phyloP scores from a whole-genome alignment of 2,329 filamentous ascomycete species.

The Monosporascus sp. region DNA sequence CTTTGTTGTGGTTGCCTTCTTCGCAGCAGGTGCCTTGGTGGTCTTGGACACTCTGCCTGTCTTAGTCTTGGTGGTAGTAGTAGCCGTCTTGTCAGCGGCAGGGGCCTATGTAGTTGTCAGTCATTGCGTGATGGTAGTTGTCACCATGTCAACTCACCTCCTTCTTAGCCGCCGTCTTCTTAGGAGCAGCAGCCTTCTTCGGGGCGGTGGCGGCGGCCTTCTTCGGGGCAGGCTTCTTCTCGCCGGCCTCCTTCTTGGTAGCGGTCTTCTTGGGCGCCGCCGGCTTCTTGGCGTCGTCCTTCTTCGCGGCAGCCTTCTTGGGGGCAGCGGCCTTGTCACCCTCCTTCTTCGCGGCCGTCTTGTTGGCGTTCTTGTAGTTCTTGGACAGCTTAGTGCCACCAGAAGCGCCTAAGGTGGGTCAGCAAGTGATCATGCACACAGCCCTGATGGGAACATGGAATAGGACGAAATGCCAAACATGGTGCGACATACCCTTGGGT shows the following conservation, averaged over 20 bases:
- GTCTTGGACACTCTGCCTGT: conserved; percentile 78
- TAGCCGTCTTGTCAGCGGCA: conserved; percentile 32
- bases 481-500: conserved; percentile 68
- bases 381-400: conserved; percentile 90
- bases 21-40: conserved; percentile 39
- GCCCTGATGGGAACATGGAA: too few species aligned
- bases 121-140: conserved; percentile 7
- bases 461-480: background rate
- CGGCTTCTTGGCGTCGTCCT: conserved; percentile 32
- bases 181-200: conserved; percentile 37
- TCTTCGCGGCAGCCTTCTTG: conserved; percentile 38
- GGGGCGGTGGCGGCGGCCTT: conserved; percentile 40
- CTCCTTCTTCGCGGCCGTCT: conserved; percentile 31
- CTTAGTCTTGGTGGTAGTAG: conserved; percentile 61
- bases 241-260: conserved; percentile 39
- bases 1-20: conserved; percentile 36
- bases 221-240: conserved; percentile 78
- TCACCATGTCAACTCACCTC: conserved; percentile 16
- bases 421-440: conserved; percentile 2
- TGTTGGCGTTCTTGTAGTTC: conserved; percentile 51
- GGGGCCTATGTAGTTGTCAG: conserved; percentile 41
- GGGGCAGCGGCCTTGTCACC: conserved; percentile 30
- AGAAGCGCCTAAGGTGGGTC: conserved; percentile 59
- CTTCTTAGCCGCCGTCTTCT: conserved; percentile 37
- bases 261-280: conserved; percentile 35